Percentiles rank a stretch among this genome's conserved stretches.
Conservation (phyloP, 2,329 filamentous ascomycete species). For the Neurospora sp. region DNA sequence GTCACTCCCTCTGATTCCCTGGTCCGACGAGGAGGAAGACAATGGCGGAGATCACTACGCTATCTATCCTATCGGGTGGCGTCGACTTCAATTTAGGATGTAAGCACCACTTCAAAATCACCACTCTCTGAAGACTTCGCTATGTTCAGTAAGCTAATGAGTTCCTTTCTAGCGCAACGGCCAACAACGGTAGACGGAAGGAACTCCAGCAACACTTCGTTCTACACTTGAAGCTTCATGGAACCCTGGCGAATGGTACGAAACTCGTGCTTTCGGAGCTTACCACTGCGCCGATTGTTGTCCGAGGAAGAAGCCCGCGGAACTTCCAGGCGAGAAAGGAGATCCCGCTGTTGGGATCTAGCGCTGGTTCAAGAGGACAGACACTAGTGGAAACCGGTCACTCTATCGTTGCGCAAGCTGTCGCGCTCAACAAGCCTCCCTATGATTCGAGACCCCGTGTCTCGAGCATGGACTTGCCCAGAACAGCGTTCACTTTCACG, state of each 20-base stretch:
- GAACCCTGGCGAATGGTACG: conserved; percentile 70
- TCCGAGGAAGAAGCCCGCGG: conserved; percentile 81
- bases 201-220: conserved; percentile 96
- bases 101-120: conserved; percentile 26
- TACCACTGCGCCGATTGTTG: conserved; percentile 82
- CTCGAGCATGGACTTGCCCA: conserved; percentile 44
- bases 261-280: conserved; percentile 77
- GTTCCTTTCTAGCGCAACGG: conserved; percentile 56
- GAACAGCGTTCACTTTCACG: conserved; percentile 48
- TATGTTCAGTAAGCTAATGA: conserved; percentile 9
- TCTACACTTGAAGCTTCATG: conserved; percentile 75
- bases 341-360: conserved; percentile 71
- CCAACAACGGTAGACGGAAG: conserved; percentile 89
- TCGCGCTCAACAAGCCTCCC: conserved; percentile 38
- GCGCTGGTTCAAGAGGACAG: conserved; percentile 69
- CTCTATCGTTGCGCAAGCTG: conserved; percentile 48
- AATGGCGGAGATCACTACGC: conserved; percentile 65
- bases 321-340: conserved; percentile 95
- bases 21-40: conserved; percentile 48
- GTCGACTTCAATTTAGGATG: conserved; percentile 83
- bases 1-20: conserved; percentile 63
- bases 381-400: conserved; percentile 54
- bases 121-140: conserved; percentile 2
- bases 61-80: conserved; percentile 90
- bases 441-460: conserved; percentile 42